A percentile compares a stretch with the other conserved stretches of the same genome.
Evolutionary conservation across 345 rosid species (phyloP).

Genomic region (Bruguiera parviflora): DNA sequence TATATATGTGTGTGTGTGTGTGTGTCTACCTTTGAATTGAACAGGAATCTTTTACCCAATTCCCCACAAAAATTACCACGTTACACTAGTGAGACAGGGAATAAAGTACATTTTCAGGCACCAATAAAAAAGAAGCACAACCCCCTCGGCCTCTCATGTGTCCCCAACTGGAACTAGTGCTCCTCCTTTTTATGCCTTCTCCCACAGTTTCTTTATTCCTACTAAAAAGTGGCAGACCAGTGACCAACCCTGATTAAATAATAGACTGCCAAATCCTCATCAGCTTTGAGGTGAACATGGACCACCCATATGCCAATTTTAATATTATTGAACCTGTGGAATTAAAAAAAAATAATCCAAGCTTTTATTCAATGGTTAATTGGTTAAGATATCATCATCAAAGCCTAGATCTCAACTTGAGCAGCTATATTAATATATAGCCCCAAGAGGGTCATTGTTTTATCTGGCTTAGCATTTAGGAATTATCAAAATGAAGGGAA

Average conservation of each 20-base stretch:
- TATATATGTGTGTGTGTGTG: too few species aligned
- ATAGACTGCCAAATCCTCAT: background rate
- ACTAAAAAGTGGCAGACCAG: conserved; percentile 7
- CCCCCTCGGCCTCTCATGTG: conserved; percentile 27
- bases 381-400: background rate
- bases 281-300: background rate
- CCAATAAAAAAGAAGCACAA: conserved; percentile 8
- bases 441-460: background rate
- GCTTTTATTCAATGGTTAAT: conserved; percentile 1
- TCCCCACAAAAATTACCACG: conserved; percentile 30
- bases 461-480: background rate
- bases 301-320: background rate
- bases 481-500: conserved; percentile 3
- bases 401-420: background rate
- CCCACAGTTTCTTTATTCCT: conserved; percentile 9
- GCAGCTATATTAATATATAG: background rate
- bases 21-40: conserved; percentile 7
- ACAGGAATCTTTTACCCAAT: conserved; percentile 36
- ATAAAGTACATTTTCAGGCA: conserved; percentile 14
- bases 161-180: conserved; percentile 34
- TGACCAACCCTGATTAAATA: conserved; percentile 1
- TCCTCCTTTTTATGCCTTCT: conserved; percentile 33
- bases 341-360: background rate
- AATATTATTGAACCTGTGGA: background rate
- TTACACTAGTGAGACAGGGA: background rate